Conservation (phyloP, 331 rosid species). For the Malus hybrid region DNA sequence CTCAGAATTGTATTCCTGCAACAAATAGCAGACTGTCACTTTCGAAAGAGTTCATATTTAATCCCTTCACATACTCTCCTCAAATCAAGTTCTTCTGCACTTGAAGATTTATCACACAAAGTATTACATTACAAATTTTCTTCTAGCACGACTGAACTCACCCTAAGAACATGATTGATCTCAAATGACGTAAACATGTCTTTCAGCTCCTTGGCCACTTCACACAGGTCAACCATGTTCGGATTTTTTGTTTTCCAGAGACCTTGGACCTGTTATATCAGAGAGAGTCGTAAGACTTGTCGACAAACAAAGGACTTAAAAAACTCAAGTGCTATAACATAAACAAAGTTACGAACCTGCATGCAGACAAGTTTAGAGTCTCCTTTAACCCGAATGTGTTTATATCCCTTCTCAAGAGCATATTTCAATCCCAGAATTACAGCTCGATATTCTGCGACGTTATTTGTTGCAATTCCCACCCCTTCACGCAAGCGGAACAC, state of each 20-base stretch:
- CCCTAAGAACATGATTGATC: conserved; percentile 70
- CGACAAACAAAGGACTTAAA: not conserved
- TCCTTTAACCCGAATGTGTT: conserved; percentile 54
- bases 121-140: not conserved
- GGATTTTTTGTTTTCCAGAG: conserved; percentile 62
- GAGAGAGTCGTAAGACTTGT: too few relatives aligned
- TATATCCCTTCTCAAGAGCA: conserved; percentile 62
- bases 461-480: conserved; percentile 64
- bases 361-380: conserved; percentile 83
- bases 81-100: not conserved
- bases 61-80: not conserved
- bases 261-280: conserved; percentile 53
- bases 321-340: not conserved
- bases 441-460: conserved; percentile 81
- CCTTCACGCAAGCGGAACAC: conserved; percentile 72
- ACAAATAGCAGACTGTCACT: conserved; percentile 9
- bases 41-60: not conserved
- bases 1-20: conserved; percentile 54
- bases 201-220: conserved; percentile 53
- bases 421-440: conserved; percentile 64
- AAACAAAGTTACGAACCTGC: conserved; percentile 88
- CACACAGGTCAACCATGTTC: conserved; percentile 60
- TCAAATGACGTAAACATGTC: conserved; percentile 52
- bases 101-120: not conserved
- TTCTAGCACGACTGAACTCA: conserved; percentile 5